These are phyloP conservation scores for Yarrowia divulgata DNA, from an alignment of 805 yeast species.

Conservation along the genomic window DNA sequence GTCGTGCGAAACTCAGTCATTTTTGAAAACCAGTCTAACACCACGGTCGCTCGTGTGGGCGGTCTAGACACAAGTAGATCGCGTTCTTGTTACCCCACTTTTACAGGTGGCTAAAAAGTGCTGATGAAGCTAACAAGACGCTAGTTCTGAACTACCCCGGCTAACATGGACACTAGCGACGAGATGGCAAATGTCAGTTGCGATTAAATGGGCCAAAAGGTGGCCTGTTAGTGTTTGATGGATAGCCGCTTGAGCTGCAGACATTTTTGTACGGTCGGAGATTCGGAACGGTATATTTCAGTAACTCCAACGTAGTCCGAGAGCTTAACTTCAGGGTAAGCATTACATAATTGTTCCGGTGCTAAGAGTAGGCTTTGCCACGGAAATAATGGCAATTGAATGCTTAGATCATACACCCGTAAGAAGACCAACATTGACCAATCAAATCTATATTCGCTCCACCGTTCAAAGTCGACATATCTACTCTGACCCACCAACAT, in stretches of 20 bases:
- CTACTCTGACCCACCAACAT: background rate
- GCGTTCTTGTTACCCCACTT: background rate
- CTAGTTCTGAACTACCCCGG: background rate
- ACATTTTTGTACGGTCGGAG: background rate
- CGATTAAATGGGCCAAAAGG: too few species aligned
- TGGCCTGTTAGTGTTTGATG: too few species aligned
- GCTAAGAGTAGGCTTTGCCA: too few species aligned
- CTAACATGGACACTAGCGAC: background rate
- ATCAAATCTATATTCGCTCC: background rate
- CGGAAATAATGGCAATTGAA: too few species aligned
- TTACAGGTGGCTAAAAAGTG: background rate
- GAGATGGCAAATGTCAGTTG: too few species aligned
- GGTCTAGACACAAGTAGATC: background rate
- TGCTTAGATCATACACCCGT: too few species aligned
- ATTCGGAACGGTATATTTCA: background rate
- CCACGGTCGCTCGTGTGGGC: background rate
- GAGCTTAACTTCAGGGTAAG: too few species aligned
- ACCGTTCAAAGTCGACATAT: background rate
- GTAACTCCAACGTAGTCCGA: too few species aligned
- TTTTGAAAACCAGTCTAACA: background rate
- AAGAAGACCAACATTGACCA: too few species aligned
- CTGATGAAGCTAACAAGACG: background rate
- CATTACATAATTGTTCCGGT: too few species aligned
- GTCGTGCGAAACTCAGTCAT: background rate
- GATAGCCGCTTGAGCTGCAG: background rate